Base-by-base conservation (phyloP, 176 grass and related monocot species). In the Eragrostis curvula region DNA sequence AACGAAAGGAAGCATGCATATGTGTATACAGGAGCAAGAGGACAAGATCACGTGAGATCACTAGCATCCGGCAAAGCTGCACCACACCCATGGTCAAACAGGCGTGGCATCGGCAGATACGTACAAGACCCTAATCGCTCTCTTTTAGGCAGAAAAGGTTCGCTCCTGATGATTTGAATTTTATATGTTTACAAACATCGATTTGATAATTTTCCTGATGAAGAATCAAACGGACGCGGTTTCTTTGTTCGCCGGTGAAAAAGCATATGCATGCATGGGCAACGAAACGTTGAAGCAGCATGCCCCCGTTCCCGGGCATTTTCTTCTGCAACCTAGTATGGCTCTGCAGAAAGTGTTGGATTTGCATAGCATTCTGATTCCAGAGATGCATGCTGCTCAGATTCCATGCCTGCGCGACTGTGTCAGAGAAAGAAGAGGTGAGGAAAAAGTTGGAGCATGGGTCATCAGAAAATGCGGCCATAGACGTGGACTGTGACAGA, bases 1-100 rank as follows among this genome's bases (percentile, higher is more conserved):
- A 57, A 12, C 36, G 59, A 20, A 28, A 41, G 9, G n/a, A 49
- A 48, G 32, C 32, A 2, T 36, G 32, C 32, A 36, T 36, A 36
- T 17, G 21, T 55, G 79, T 28, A 60, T 69, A 71, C 62, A 46
- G 21, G 65, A 36, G 70, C 49, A 85, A 85, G 20, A 81, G 53
- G 82, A 83, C 77, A 85, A 65, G 63, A n/a, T 77, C 87, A 81
- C 87, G 82, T 89, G 87, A 85, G 81, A 52, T 28, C 24, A 20
- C 4, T 24, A 27, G 11, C 30, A 5, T 68, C 64, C 77, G 36
- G 68, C 68, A 73, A 82, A 82, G 79, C 79, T 71, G 41, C 76
- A 21, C 66, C 77, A 3, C 29, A 52, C 24, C 39, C 79, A 30
- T 62, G 80, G 79, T 82, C 79, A 82, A 81, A 81, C 50, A 40